These are phyloP conservation scores for Magnusiomyces suaveolens DNA, from an alignment of 1,139 yeast species.

Conservation along the genomic window DNA sequence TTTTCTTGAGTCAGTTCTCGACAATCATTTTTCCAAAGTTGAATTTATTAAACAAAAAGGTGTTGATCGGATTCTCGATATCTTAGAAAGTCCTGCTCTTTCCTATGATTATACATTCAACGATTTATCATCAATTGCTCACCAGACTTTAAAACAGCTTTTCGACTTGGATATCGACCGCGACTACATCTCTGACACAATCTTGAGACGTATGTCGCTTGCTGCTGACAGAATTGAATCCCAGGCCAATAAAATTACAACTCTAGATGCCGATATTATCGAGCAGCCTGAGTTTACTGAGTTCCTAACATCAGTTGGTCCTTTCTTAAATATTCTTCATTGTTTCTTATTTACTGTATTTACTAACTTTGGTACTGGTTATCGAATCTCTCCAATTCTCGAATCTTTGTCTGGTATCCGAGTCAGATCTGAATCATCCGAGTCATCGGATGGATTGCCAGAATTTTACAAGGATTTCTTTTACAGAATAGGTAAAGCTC, in stretches of 20 bases:
- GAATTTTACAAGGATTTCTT: constrained; percentile 12
- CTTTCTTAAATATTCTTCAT: constrained; percentile 20
- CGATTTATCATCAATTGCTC: constrained; percentile 25
- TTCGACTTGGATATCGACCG: constrained; percentile 27
- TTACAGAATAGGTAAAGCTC: constrained; percentile 20
- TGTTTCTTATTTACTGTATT: constrained; percentile 26
- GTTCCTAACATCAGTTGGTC: constrained; percentile 17
- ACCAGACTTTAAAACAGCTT: constrained; percentile 22
- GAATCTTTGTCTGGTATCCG: constrained; percentile 18
- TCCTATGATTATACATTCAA: constrained; percentile 33
- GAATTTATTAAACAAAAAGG: constrained; percentile 31
- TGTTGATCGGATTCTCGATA: constrained; percentile 21
- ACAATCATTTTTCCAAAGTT: constrained; percentile 27
- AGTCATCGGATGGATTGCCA: background rate
- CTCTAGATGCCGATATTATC: constrained; percentile 13
- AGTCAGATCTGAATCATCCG: background rate
- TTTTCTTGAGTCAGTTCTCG: constrained; percentile 30
- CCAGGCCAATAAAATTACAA: constrained; percentile 6
- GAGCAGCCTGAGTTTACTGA: constrained; percentile 15
- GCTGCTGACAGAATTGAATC: constrained; percentile 10
- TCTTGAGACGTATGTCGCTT: constrained; percentile 11
- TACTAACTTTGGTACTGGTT: constrained; percentile 27
- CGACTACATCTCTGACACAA: constrained; percentile 19
- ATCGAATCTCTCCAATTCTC: constrained; percentile 23
- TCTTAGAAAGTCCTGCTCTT: constrained; percentile 25